Evolutionary conservation across 495 filamentous ascomycete species (phyloP), one percentile per base, ranked within the genome.

Genomic region (Aspergillus olivimuriae): DNA sequence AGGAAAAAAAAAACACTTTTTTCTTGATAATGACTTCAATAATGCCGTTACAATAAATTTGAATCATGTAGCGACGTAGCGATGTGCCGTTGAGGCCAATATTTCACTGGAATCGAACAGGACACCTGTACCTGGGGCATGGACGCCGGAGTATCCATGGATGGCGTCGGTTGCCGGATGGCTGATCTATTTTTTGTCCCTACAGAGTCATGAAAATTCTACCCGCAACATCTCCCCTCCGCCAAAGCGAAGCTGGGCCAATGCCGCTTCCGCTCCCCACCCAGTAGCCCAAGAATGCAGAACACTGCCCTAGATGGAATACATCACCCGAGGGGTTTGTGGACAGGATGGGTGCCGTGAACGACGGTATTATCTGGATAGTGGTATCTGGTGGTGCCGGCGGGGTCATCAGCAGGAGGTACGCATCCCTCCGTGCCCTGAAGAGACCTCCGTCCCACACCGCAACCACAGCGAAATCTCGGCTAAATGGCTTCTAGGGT

Each of bases 321-420:
- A 80, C 54, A 63, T 68, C 42, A 74, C 70, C 44, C 73, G 74
- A 55, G 75, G 75, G 44, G 60, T 65, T 43, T 85, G 81, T 57
- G 77, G 76, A 38, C 69, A 80, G 55, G 80, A 82, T 38, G 77
- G 76, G 51, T 87, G 83, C 60, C 77, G 76, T 47, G 73, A 80
- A 38, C 69, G 56, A 28, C 70, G 70, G 44, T 84, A 76, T 46
- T 78, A 77, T 53, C 58, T 80, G n/a, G 78, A 86, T 37, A 74
- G 78, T 53, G 83, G 82, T 6, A 73, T 73, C 40, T 78, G 73
- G 67, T 83, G 75, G 50, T 87, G 83, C 59, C 72, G 73, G 52
- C 68, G 75, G 46, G 83, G 83, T 22, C 83, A 87, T 60, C 64
- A 75, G 55, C 78, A 83, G 61, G 69, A 75, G 61, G 72, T 79